phyloP scores from a whole-genome alignment of 1,284 basidiomycete genomes.

The Prillingera fragicola region DNA sequence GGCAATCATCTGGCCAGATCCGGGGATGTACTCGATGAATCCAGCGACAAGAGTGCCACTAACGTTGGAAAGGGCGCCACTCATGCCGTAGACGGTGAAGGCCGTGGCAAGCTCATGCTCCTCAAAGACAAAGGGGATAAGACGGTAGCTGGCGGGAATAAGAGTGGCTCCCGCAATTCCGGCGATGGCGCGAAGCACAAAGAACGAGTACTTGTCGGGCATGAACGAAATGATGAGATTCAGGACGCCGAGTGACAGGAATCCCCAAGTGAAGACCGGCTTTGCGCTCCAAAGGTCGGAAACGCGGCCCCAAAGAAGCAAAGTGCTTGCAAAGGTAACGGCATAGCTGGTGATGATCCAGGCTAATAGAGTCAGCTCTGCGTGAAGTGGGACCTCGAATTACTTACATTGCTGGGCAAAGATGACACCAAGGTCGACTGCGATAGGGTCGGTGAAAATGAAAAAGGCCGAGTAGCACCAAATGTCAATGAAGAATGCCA shows the following conservation, averaged over 20 bases:
- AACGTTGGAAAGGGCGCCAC: constrained; percentile 44
- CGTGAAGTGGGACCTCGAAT: no score
- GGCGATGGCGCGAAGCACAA: constrained; percentile 30
- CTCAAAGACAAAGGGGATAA: constrained; percentile 40
- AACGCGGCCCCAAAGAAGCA: constrained; percentile 37
- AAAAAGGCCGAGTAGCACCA: constrained; percentile 24
- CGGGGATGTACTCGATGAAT: constrained; percentile 42
- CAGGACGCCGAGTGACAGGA: constrained; percentile 27
- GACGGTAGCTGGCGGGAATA: constrained; percentile 41
- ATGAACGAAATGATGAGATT: constrained; percentile 36
- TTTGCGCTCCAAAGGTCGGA: constrained; percentile 37
- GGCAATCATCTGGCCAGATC: constrained; percentile 36
- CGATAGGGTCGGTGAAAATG: constrained; percentile 15
- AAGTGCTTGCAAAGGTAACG: constrained; percentile 39
- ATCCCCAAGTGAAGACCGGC: constrained; percentile 29
- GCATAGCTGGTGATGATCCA: constrained; percentile 32
- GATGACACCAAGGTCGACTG: constrained; percentile 11
- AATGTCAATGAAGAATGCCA: constrained; percentile 30
- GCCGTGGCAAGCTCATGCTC: constrained; percentile 31
- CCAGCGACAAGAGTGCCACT: constrained; percentile 38
- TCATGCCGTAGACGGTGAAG: constrained; percentile 39
- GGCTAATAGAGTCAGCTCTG: no score
- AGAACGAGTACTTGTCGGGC: constrained; percentile 30
- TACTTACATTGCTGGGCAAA: constrained; percentile 13
- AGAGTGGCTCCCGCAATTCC: constrained; percentile 31